These are phyloP conservation scores for Coemansia sp. DNA, from an alignment of 192 early-diverging fungal species.

Conservation along the genomic window DNA sequence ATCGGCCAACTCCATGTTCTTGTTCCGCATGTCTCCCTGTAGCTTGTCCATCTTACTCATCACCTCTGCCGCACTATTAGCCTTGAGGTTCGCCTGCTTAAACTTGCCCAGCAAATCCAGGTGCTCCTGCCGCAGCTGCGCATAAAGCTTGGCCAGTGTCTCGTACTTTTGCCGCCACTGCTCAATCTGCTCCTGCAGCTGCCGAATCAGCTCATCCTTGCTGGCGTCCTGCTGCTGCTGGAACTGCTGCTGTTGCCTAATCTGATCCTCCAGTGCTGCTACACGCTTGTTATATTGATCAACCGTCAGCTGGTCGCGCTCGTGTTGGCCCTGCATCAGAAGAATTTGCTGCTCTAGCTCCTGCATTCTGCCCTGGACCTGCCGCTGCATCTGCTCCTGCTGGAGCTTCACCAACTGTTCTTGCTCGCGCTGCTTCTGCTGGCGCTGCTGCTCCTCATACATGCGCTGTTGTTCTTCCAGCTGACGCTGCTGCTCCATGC, in stretches of 20 bases:
- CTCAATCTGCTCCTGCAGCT: conserved; percentile 87
- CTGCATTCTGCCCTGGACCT: conserved; percentile 71
- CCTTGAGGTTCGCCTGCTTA: conserved; percentile 79
- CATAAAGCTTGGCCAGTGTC: conserved; percentile 96
- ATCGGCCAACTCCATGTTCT: conserved; percentile 77
- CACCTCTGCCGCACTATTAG: conserved; percentile 81
- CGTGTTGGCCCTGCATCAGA: conserved; percentile 69
- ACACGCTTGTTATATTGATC: conserved; percentile 87
- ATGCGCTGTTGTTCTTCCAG: conserved; percentile 69
- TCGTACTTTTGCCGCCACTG: conserved; percentile 99
- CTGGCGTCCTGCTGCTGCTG: conserved; percentile 70
- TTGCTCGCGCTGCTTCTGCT: conserved; percentile 69
- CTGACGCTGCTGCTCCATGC: conserved; percentile 58
- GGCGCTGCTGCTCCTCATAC: conserved; percentile 74
- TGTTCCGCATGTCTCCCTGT: conserved; percentile 68
- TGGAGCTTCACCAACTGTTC: conserved; percentile 69
- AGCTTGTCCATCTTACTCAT: conserved; percentile 77
- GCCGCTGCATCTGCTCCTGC: conserved; percentile 79
- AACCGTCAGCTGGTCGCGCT: conserved; percentile 78
- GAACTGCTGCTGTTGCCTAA: conserved; percentile 65
- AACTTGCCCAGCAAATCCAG: conserved; percentile 88
- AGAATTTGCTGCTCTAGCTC: conserved; percentile 82
- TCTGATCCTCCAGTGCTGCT: conserved; percentile 80
- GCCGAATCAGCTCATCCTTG: conserved; percentile 82
- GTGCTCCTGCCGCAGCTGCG: conserved; percentile 93